Conservation (phyloP, 1,284 basidiomycete species). For the Veloboletus limbatus region DNA sequence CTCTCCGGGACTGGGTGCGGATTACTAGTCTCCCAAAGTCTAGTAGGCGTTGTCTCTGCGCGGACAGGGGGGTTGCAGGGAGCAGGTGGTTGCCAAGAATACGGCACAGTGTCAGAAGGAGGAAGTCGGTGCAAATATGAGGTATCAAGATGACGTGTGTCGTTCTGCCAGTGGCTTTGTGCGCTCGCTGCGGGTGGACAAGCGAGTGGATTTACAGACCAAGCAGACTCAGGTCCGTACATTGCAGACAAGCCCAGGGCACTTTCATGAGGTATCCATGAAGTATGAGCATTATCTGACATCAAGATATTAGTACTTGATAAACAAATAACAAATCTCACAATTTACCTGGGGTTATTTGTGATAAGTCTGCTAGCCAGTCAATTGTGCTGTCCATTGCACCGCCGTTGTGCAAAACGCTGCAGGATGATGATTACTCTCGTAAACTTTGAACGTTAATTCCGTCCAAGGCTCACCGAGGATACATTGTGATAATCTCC, state of each 20-base stretch:
- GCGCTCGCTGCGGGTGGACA: background rate
- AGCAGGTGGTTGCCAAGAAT: background rate
- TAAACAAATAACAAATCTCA: background rate
- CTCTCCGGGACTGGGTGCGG: background rate
- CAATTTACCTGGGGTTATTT: constrained; percentile 5
- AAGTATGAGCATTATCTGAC: constrained; percentile 1
- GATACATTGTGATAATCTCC: background rate
- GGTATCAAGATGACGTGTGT: background rate
- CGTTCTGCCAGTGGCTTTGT: background rate
- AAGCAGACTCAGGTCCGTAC: background rate
- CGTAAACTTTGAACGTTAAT: constrained; percentile 4
- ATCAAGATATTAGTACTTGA: background rate
- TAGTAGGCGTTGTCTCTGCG: background rate
- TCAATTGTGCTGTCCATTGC: background rate
- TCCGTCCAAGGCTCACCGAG: constrained; percentile 7
- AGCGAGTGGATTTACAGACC: background rate
- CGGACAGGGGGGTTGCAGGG: background rate
- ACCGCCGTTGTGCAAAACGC: background rate
- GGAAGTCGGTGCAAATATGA: background rate
- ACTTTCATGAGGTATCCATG: constrained; percentile 3
- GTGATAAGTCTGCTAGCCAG: background rate
- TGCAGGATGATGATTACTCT: background rate
- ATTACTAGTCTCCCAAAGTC: background rate
- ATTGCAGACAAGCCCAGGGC: background rate
- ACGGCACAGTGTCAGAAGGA: background rate